phyloP scores from a whole-genome alignment of 1,284 basidiomycete genomes.

The Austroboletus novae-zelandiae region DNA sequence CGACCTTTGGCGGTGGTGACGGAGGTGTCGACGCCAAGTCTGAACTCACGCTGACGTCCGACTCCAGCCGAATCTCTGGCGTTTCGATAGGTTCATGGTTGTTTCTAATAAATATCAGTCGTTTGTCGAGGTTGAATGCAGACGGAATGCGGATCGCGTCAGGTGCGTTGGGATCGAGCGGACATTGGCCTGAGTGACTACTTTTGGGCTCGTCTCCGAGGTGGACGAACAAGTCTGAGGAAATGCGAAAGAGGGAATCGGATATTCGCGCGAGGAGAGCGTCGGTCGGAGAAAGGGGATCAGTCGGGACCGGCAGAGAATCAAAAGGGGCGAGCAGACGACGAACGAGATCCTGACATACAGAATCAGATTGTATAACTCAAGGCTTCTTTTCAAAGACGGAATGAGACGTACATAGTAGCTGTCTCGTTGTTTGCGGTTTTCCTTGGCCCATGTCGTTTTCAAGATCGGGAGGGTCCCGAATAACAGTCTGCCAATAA shows the following conservation, averaged over 20 bases:
- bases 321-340: conserved; percentile 58
- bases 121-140: conserved; percentile 51
- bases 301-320: conserved; percentile 45
- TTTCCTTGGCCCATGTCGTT: conserved; percentile 55
- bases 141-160: conserved; percentile 48
- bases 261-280: conserved; percentile 48
- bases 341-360: conserved; percentile 59
- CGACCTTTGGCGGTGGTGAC: conserved; percentile 3
- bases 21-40: conserved; percentile 21
- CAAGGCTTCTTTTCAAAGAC: not conserved
- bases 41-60: conserved; percentile 23
- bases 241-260: conserved; percentile 58
- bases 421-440: conserved; percentile 57
- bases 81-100: conserved; percentile 27
- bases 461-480: conserved; percentile 59
- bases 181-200: conserved; percentile 34
- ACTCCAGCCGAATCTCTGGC: conserved; percentile 58
- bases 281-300: conserved; percentile 45
- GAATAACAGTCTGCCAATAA: conserved; percentile 52
- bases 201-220: conserved; percentile 54
- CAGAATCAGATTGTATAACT: conserved; percentile 6
- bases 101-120: conserved; percentile 47
- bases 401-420: conserved; percentile 59
- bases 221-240: conserved; percentile 47
- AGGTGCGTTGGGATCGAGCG: conserved; percentile 51